Conservation (phyloP, 1,284 basidiomycete genomes). For the Leccinum fallax region DNA sequence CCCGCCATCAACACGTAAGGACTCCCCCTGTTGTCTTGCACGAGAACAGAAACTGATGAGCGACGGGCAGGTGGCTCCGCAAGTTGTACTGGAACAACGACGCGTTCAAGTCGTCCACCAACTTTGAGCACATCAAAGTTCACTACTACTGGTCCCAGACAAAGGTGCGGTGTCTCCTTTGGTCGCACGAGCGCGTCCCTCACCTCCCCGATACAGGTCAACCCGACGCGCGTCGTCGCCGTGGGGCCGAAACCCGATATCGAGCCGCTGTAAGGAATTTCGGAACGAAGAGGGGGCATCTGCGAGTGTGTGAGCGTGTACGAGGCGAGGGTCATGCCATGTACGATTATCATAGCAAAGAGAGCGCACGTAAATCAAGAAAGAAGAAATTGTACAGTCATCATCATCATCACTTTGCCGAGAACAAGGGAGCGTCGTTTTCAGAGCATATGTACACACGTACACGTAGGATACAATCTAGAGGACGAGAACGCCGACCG, state of each 20-base stretch:
- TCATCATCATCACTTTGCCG: not conserved
- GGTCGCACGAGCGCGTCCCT: not conserved
- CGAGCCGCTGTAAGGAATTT: constrained; percentile 51
- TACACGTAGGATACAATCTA: constrained; percentile 13
- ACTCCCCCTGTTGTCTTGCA: not conserved
- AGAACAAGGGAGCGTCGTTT: not conserved
- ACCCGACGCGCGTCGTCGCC: constrained; percentile 75
- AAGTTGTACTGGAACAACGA: constrained; percentile 90
- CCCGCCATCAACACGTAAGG: constrained; percentile 73
- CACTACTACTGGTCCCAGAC: constrained; percentile 82
- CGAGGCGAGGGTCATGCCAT: not conserved
- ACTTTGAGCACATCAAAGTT: constrained; percentile 88
- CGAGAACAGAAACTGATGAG: not conserved
- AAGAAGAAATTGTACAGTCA: not conserved
- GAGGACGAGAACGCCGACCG: constrained; percentile 21
- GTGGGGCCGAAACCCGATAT: constrained; percentile 74
- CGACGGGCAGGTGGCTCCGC: constrained; percentile 70
- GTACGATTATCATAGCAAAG: not conserved
- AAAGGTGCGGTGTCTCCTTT: constrained; percentile 39
- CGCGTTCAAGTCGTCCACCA: constrained; percentile 87
- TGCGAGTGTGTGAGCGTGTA: not conserved
- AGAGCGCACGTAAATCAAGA: not conserved
- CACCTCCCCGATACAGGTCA: constrained; percentile 52
- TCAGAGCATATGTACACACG: not conserved
- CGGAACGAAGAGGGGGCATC: not conserved